Base-by-base conservation (phyloP, 768 basidiomycete species). In the Boletellus ananiceps region DNA sequence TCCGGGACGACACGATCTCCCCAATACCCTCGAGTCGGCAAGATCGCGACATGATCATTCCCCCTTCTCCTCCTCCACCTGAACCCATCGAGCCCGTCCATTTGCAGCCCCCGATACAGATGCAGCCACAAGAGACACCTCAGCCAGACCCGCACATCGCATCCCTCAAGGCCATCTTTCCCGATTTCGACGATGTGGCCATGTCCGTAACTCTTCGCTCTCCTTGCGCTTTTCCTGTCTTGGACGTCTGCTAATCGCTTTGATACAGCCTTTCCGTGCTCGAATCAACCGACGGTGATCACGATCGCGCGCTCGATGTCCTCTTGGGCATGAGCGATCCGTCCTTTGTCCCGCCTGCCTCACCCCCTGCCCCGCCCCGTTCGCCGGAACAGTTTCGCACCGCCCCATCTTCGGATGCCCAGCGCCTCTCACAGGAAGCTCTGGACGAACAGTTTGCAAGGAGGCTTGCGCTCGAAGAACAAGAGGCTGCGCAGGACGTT, bases 301-400 rank as follows among this genome's bases (percentile, higher is more conserved):
- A 89, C 55, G 88, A 88, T 53, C 76, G 75, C 25, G 90, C 90
- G 5, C 76, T 92, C 47, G 89, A 93, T 57, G 69, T 75, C 1
- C 73, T 93, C 8, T 77, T 93, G 7, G 85, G 83, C 9, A 92
- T 93, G 90, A 90, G 77, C 67, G 91, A 93, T 68, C 89, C 89
- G 1, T 75, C 82, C 7, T 91, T 86, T 60, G 74, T 74, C 15
- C 65, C 82, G 4, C 62, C 72, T 13, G 56, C 54, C 8, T 54
- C 37, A 0, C 52, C 54, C 11, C 29, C 29, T 1, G 34, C 51
- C 5, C 21, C 19, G 2, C 36, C 51, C 15, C 46, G 25, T 8
- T 14, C 29, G 18, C 32, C 38, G 14, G 47, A 46, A 11, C 38
- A 21, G 43, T 39, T 47, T 25, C 52, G 52, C 16, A 13, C 35